These are phyloP conservation scores for Yarrowia sp. DNA, from an alignment of 805 yeast genomes.

Conservation along the genomic window DNA sequence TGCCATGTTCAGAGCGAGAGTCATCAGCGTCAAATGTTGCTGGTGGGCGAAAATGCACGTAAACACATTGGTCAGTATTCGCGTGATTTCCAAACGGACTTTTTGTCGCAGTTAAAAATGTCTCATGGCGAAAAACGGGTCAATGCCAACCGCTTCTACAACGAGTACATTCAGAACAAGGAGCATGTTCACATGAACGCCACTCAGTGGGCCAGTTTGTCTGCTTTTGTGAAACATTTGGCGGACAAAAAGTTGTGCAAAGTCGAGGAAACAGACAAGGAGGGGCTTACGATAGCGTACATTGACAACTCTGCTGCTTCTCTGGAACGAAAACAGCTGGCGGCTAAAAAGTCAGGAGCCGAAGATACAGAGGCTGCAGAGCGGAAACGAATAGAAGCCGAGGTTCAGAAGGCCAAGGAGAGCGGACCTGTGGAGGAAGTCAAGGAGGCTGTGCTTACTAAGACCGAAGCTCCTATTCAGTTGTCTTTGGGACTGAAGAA, in stretches of 20 bases:
- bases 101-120: conserved; percentile 56
- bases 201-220: conserved; percentile 70
- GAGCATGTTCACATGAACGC: conserved; percentile 90
- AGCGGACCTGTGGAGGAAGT: background rate
- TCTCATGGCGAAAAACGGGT: conserved; percentile 79
- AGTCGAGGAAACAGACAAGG: conserved; percentile 44
- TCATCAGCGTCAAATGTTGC: conserved; percentile 59
- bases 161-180: conserved; percentile 78
- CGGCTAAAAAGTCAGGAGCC: background rate
- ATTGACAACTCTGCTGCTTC: conserved; percentile 55
- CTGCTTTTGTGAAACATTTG: conserved; percentile 62
- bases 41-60: conserved; percentile 45
- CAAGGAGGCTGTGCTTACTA: background rate
- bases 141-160: conserved; percentile 82
- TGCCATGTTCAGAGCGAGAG: conserved; percentile 82
- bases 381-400: conserved; percentile 2
- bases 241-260: conserved; percentile 54
- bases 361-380: conserved; percentile 2
- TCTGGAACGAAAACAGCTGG: conserved; percentile 40
- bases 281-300: conserved; percentile 48
- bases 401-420: background rate
- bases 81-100: conserved; percentile 56
- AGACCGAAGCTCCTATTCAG: conserved; percentile 13
- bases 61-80: conserved; percentile 55
- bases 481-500: conserved; percentile 2